Conservation (phyloP, 805 yeast species). For the Candida peoriensis region DNA sequence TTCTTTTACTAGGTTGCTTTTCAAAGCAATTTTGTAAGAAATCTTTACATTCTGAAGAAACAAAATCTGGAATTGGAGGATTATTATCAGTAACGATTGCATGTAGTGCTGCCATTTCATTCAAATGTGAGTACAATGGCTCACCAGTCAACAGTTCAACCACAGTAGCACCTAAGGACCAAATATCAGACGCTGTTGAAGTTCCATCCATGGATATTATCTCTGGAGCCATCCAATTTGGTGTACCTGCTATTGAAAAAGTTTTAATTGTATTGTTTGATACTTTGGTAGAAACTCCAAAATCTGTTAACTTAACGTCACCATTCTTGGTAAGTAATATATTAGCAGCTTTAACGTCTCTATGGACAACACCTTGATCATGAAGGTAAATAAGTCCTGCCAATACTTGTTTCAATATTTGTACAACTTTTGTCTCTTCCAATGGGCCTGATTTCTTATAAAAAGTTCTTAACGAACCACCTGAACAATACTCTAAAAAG, state of each 20-base stretch:
- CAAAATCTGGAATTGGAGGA: conserved; percentile 59
- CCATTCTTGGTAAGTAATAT: conserved; percentile 62
- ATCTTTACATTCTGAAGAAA: conserved; percentile 42
- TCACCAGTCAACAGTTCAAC: conserved; percentile 79
- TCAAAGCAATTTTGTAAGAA: conserved; percentile 66
- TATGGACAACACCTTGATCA: conserved; percentile 60
- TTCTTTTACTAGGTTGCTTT: conserved; percentile 57
- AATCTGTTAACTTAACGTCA: conserved; percentile 68
- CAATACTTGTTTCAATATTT: conserved; percentile 64
- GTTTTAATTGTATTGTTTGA: conserved; percentile 47
- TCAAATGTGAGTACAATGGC: conserved; percentile 80
- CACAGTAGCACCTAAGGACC: conserved; percentile 95
- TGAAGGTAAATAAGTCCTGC: conserved; percentile 62
- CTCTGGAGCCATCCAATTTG: conserved; percentile 99
- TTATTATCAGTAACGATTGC: conserved; percentile 74
- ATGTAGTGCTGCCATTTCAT: conserved; percentile 76
- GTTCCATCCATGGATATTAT: conserved; percentile 81
- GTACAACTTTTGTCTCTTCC: conserved; percentile 56
- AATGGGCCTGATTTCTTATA: conserved; percentile 34
- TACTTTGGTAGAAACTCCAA: conserved; percentile 71
- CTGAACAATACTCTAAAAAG: conserved; percentile 67
- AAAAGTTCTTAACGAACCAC: conserved; percentile 54
- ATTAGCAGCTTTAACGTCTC: conserved; percentile 76
- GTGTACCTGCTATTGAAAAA: conserved; percentile 72
- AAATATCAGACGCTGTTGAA: conserved; percentile 82